Evolutionary conservation across 1,284 basidiomycete species (phyloP).

Genomic region (Ceratobasidium papillatum): DNA sequence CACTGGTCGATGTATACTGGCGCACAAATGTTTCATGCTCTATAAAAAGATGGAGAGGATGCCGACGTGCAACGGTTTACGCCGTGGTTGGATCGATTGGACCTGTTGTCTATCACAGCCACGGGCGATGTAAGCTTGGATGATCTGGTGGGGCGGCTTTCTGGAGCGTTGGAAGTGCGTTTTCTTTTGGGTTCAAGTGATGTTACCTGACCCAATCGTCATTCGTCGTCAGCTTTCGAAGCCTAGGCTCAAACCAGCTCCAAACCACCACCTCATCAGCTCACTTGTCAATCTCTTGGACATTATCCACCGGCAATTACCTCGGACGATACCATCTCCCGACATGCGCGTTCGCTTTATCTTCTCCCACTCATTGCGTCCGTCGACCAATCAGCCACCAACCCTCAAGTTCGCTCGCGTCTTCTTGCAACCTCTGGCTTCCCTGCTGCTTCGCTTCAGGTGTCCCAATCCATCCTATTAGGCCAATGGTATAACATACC

Average conservation of each 20-base stretch:
- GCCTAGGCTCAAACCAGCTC: too few species aligned
- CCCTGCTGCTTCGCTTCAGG: neutral
- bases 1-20: slow-evolving; percentile 23
- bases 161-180: neutral
- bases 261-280: neutral
- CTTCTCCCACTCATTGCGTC: slow-evolving; percentile 5
- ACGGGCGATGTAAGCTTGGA: neutral
- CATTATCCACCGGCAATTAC: neutral
- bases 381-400: neutral
- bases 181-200: neutral
- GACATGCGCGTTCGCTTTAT: slow-evolving; percentile 1
- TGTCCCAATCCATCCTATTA: neutral
- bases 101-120: neutral
- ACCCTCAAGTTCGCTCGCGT: too few species aligned
- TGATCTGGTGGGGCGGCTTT: neutral
- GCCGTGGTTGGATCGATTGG: neutral
- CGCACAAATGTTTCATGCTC: neutral
- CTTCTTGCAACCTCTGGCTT: too few species aligned
- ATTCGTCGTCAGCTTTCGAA: neutral
- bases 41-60: neutral
- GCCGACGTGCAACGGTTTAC: neutral
- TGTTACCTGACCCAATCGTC: neutral
- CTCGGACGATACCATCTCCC: neutral
- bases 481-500: too few species aligned
- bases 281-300: neutral